Evolutionary conservation across 2,329 filamentous ascomycete genomes (phyloP), one percentile per base, ranked within the genome.

Genomic region (Coniochaeta hoffmannii): DNA sequence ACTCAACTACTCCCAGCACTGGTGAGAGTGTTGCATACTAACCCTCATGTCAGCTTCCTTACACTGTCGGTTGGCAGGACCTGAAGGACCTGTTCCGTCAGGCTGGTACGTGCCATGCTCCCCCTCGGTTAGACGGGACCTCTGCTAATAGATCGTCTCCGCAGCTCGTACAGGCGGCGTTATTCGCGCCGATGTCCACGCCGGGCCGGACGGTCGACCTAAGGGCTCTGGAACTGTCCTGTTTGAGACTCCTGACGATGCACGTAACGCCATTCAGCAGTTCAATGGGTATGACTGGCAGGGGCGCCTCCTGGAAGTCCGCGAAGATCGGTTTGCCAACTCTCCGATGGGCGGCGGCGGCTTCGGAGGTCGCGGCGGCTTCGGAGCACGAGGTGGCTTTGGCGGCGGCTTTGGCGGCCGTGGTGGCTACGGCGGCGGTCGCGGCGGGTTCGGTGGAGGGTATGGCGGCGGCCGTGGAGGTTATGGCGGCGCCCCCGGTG

Each of bases 241-340:
- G 41, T 99, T 97, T 69, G 94, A 99, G 71, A 93, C 86, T 56
- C 85, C 91, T 1, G 92, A 97, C 57, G 94, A 99, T 73, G 93
- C 94, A 41, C 90, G 91, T 62, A 96, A 91, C 67, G 94, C 94
- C 22, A 99, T 99, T 62, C 86, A 91, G 67, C 92, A 97, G 64
- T 99, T 97, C 79, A 97, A 97, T 69, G 94, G 94, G 57, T 97
- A 96, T 69, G 94, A 99, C 61, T 99, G 94, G 94, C 93, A 97
- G 71, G 94, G 94, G 11, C 88, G 94, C 57, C 77, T 86, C 53
- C 83, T 99, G 53, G 94, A 99, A 71, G 94, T 99, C 60, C 91
- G 94, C 60, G 93, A 97, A 73, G 94, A 99, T 68, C 88, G 94
- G 56, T 99, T 92, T 69, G 94, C 94, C 57, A 86, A 84, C 58